Evolutionary conservation across 192 early-diverging fungal species (phyloP), one percentile per base, ranked within the genome.

Genomic region (Dimargaris verticillata): DNA sequence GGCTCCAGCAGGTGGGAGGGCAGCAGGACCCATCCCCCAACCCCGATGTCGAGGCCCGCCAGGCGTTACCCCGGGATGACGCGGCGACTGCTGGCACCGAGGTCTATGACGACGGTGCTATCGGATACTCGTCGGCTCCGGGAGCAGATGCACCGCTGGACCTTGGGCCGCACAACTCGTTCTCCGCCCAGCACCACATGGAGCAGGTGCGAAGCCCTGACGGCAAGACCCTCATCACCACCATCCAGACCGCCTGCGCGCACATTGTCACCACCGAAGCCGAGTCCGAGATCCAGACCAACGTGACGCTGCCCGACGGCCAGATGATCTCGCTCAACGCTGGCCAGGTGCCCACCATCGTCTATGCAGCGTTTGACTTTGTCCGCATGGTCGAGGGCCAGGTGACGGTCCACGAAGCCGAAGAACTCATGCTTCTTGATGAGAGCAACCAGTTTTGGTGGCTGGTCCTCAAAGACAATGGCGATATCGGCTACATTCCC

Each of bases 391-490:
- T 88, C 45, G 86, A 88, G 60, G 86, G 84, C 26, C 86, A 88
- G 53, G 79, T 88, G 53, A 78, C 77, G 17, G 86, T 88, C 22
- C 65, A 79, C 22, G 79, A 83, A 53, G 80, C 82, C 64, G 84
- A 88, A 62, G 72, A 78, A 60, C 69, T 88, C 63, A 81, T 82
- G 54, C 73, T 88, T 49, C 62, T 88, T 43, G 86, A 88, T 65
- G 86, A 88, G 68, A 77, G 80, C 44, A 86, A 88, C 66, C 81
- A 76, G 52, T 88, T 86, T 74, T 88, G 86, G 86, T 77, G 78
- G 75, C 70, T 77, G 1, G 75, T 79, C 14, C 79, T 60, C 68
- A 74, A 68, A 72, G 78, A 68, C 70, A 78, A 60, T 63, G 70
- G 67, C 63, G 68, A 78, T 66, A 82, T 88, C 66, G 86, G 86